These are phyloP conservation scores for Malassezia restricta DNA, from an alignment of 1,284 basidiomycete genomes.

Conservation along the genomic window DNA sequence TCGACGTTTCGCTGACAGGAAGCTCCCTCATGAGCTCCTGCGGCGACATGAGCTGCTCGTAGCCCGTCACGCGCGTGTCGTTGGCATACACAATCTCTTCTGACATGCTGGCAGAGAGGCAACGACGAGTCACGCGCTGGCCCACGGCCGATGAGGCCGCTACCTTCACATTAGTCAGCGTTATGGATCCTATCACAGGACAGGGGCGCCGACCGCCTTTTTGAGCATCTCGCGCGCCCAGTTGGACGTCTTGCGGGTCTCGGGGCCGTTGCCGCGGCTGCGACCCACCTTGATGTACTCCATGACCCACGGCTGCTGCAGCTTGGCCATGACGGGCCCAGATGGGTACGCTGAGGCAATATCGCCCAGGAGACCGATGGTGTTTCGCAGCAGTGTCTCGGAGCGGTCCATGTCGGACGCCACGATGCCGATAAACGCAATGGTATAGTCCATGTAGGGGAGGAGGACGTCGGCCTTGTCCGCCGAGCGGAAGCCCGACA, in stretches of 20 bases:
- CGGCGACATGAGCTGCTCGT: constrained; percentile 42
- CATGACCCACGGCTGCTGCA: constrained; percentile 71
- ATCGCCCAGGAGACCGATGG: constrained; percentile 79
- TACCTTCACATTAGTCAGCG: no score
- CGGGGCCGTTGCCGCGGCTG: constrained; percentile 48
- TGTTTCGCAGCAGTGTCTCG: constrained; percentile 63
- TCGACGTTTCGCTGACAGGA: constrained; percentile 28
- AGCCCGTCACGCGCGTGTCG: constrained; percentile 40
- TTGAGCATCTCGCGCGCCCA: constrained; percentile 52
- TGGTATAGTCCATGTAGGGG: constrained; percentile 62
- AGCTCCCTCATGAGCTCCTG: constrained; percentile 38
- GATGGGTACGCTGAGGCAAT: constrained; percentile 62
- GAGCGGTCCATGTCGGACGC: constrained; percentile 65
- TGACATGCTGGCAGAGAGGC: neutral
- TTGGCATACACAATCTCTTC: constrained; percentile 23
- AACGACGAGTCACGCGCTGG: no score
- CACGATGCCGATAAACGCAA: constrained; percentile 69
- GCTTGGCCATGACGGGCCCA: constrained; percentile 54
- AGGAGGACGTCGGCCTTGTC: constrained; percentile 62
- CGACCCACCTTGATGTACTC: constrained; percentile 59
- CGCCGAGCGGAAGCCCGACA: constrained; percentile 75
- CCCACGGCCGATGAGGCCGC: no score
- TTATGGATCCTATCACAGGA: neutral
- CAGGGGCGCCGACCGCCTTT: constrained; percentile 20
- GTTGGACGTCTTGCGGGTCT: constrained; percentile 51